These are phyloP conservation scores for Suillus sp. DNA, from an alignment of 768 basidiomycete species.

Conservation along the genomic window DNA sequence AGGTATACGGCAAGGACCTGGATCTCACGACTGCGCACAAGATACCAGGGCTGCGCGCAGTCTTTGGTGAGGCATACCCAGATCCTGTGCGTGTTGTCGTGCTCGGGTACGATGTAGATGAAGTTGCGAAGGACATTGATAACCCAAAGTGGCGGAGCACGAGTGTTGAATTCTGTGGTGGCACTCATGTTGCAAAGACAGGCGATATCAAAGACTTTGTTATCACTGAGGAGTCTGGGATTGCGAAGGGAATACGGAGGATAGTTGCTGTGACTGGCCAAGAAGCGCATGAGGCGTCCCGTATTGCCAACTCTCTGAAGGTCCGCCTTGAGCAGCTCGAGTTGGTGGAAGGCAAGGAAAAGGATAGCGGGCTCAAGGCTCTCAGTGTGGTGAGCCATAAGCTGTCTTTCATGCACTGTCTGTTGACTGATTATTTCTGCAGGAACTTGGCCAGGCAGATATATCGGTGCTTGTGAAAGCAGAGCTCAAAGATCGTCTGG, in stretches of 20 bases:
- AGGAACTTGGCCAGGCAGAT: constrained; percentile 90
- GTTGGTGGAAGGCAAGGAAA: constrained; percentile 66
- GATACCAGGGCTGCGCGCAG: constrained; percentile 93
- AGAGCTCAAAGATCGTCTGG: constrained; percentile 73
- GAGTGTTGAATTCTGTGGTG: constrained; percentile 97
- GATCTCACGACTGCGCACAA: constrained; percentile 74
- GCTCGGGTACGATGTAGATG: constrained; percentile 84
- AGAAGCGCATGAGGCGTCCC: constrained; percentile 83
- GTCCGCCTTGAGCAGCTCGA: constrained; percentile 65
- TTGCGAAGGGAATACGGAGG: constrained; percentile 96
- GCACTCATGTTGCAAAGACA: constrained; percentile 97
- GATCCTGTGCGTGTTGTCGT: constrained; percentile 96
- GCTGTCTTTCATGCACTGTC: neutral
- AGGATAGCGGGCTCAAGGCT: constrained; percentile 86
- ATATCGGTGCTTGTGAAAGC: constrained; percentile 87
- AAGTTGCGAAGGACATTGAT: constrained; percentile 81
- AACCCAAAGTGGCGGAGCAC: constrained; percentile 91
- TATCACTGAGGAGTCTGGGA: constrained; percentile 93
- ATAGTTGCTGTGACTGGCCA: constrained; percentile 94
- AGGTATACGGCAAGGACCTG: constrained; percentile 87
- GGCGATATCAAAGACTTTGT: constrained; percentile 97
- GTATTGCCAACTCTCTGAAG: constrained; percentile 63
- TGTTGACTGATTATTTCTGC: constrained; percentile 9
- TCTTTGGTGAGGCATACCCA: constrained; percentile 97
- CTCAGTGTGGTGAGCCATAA: constrained; percentile 63